These are phyloP conservation scores for Melaleuca alternifolia DNA, from an alignment of 345 rosid genomes.

Conservation along the genomic window DNA sequence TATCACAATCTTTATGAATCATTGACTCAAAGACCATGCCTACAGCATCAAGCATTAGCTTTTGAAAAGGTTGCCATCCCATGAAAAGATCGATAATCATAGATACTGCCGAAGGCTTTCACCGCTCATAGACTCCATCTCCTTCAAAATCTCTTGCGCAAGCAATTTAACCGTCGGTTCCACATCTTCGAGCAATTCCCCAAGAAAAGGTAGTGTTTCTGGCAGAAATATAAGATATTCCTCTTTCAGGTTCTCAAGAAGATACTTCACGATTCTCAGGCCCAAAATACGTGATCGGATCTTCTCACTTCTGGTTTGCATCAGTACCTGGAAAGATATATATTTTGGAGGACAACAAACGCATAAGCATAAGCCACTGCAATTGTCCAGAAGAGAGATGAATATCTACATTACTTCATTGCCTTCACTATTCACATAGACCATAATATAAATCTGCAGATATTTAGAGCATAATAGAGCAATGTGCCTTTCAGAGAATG, in stretches of 20 bases:
- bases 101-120: conserved; percentile 67
- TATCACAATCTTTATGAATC: background rate
- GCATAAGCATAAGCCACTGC: background rate
- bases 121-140: conserved; percentile 86
- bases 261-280: conserved; percentile 59
- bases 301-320: conserved; percentile 91
- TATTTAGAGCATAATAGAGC: background rate
- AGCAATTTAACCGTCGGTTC: conserved; percentile 71
- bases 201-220: conserved; percentile 85
- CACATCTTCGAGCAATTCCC: conserved; percentile 77
- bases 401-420: background rate
- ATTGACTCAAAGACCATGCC: background rate
- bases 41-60: background rate
- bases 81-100: conserved; percentile 8
- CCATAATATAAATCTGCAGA: background rate
- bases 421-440: background rate
- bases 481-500: background rate
- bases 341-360: background rate
- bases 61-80: background rate
- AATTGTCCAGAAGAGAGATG: background rate
- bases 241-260: conserved; percentile 73
- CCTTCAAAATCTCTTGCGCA: conserved; percentile 76
- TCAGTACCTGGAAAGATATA: conserved; percentile 41
- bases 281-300: conserved; percentile 65
- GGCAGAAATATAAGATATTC: conserved; percentile 72